Evolutionary conservation across 2,329 filamentous ascomycete species (phyloP), one percentile per base, ranked within the genome.

Genomic region (Trichoderma sp.): DNA sequence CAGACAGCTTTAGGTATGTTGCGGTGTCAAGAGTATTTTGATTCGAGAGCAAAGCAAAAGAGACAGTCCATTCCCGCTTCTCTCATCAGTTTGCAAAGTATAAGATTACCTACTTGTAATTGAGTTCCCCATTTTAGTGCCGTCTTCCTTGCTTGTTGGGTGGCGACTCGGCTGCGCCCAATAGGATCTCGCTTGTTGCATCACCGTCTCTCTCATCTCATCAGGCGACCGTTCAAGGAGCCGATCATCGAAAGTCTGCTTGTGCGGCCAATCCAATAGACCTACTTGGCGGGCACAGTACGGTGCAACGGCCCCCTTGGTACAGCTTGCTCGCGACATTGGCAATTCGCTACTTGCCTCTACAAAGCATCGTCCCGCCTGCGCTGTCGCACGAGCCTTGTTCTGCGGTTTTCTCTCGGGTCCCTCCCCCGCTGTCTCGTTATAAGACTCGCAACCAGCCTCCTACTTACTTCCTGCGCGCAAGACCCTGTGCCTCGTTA

Each of bases 111-210:
- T 24, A 21, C 46, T 49, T 49, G 10, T 24, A 18, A 49, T 24
- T 21, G 59, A 46, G 26, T 46, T 21, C n/a, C 5, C 37, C 21
- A 54, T 39, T 24, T 64, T 26, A 14, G 21, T 64, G 21, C 14
- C n/a, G 39, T 54, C 60, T 54, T 51, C 13, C 24, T 26, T 64
- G 60, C 60, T 43, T 26, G 21, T 28, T 54, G 11, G 54, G 61
- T 65, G 61, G 61, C 61, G 61, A 56, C 51, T 39, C 5, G 24
- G 34, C 61, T 30, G 21, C 32, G 51, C 26, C 61, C 61, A 65
- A 65, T 65, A 32, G 37, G 34, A 65, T 55, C 18, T 16, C 32
- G 51, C 51, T 52, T 65, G 61, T 56, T 46, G 61, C 61, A 65
- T 65, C 61, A 56, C 61, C n/a, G 34, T 46, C 51, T 32, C 34